Evolutionary conservation across 495 filamentous ascomycete species (phyloP), one percentile per base, ranked within the genome.

Genomic region (Cercophora sp.): DNA sequence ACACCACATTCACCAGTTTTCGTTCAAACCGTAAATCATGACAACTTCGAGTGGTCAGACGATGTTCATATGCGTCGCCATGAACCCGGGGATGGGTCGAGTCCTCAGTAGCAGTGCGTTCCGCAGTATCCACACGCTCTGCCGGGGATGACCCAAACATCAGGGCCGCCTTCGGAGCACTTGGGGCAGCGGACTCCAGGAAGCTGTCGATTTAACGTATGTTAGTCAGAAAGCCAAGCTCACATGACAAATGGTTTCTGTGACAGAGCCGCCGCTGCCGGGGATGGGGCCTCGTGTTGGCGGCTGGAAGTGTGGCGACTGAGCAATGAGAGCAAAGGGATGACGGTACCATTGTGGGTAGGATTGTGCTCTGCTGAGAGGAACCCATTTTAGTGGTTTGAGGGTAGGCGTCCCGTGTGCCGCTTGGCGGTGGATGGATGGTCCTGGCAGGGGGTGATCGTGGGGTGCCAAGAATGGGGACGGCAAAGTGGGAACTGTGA

Each of bases 81-180:
- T n/a, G n/a, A n/a, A n/a, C n/a, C n/a, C n/a, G n/a, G 29, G 29
- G 6, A 18, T 36, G 20, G 27, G 20, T 11, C 40, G 16, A 27
- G 18, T 22, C n/a, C 4, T 45, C 43, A 26, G 19, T 54, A 56
- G 48, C 58, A 65, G 13, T 55, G 24, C 11, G 70, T 71, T 6
- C 68, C 60, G 47, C 71, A 74, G 26, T 63, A 46, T 1, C 53
- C 56, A 37, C 71, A 74, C 1, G 62, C 56, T 26, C 59, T 56
- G 16, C 71, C 71, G 29, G 62, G 68, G 19, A 72, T 69, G 18
- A 74, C 71, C 71, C 70, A 74, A 32, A 69, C 64, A 18, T 72
- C 71, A 23, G 64, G 18, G 29, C 70, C 71, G 13, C 64, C 63
- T 23, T 49, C 55, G 40, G 67, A 63, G 46, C 70, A 75, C 5